Evolutionary conservation across 371 early-diverging fungal species (phyloP), one percentile per base, ranked within the genome.

Genomic region (Apophysomyces trapeziformis): DNA sequence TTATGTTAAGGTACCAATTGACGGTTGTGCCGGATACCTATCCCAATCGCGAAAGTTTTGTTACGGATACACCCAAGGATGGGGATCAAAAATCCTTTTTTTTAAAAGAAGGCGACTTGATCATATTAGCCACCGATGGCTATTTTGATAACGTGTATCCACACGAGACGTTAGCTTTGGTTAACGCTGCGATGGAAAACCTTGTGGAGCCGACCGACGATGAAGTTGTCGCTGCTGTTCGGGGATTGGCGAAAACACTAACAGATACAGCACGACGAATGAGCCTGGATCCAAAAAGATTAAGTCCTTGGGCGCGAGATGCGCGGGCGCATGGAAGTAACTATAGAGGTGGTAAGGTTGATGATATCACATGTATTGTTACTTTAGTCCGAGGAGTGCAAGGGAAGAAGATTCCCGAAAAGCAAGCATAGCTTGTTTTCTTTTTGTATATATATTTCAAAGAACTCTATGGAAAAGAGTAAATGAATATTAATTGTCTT

Each of bases 141-240:
- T 87, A 88, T 62, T 89, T 88, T 73, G 90, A 90, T 63, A 90
- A 90, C 70, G 85, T 90, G 11, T 89, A 85, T 63, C 66, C 85
- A 1, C 74, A 85, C n/a, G 90, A 90, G 50, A 86, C 87, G 5
- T 65, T 88, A 21, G 76, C 76, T 41, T 41, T 86, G 32, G 79
- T 89, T 8, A 82, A 87, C 39, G 58, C 72, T 2, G 75, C 74
- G 7, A 71, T 85, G 73, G 74, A 71, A 16, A 71, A 75, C 50
- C 60, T 83, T 14, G 67, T 74, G 5, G 65, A 70, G 8, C 26
- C 46, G 4, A 38, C 64, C 0, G 71, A 74, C 26, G 80, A 77
- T 18, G 74, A 78, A 26, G 75, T 84, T n/a, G 69, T 82, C 13
- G 74, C 79, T 9, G 72, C 82, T 57, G 83, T 90, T 16, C 78